A percentile compares a stretch with the other conserved stretches of the same genome.
Evolutionary conservation across 2,329 filamentous ascomycete genomes (phyloP).

Genomic region (Plectosphaerella plurivora): DNA sequence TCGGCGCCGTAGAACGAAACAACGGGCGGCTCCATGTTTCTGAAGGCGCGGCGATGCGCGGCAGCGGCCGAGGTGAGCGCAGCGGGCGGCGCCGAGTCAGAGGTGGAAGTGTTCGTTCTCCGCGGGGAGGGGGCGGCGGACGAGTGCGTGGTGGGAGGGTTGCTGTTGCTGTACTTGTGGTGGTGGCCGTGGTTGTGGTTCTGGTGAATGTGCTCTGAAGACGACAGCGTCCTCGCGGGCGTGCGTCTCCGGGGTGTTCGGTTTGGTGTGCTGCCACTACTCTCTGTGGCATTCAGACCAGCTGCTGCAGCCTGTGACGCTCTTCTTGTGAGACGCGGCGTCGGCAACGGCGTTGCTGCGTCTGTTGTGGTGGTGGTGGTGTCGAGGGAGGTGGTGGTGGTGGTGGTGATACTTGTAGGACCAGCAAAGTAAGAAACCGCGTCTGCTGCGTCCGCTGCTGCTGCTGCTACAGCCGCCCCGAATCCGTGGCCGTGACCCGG

Average conservation of each 20-base stretch:
- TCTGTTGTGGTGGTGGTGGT: neutral
- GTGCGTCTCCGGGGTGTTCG: too few species aligned
- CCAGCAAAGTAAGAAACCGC: neutral
- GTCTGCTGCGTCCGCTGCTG: neutral
- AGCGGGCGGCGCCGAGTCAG: neutral
- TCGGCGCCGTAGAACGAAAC: constrained; percentile 54
- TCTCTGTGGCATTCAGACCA: neutral
- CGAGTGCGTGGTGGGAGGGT: constrained; percentile 5
- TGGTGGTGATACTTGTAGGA: neutral
- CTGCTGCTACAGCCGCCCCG: neutral
- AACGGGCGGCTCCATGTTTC: constrained; percentile 29
- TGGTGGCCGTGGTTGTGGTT: too few species aligned
- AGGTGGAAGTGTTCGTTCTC: neutral
- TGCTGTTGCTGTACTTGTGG: constrained; percentile 3
- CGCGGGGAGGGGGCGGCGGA: constrained; percentile 2
- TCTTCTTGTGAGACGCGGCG: neutral
- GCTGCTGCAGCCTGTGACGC: neutral
- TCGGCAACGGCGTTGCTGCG: neutral
- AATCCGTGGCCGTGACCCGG: constrained; percentile 4
- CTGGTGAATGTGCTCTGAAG: neutral
- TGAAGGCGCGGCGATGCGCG: constrained; percentile 10
- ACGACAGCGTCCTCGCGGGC: neutral
- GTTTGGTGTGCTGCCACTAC: neutral
- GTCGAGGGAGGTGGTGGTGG: neutral
- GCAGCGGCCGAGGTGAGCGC: constrained; percentile 4